phyloP scores from a whole-genome alignment of 192 early-diverging fungal species.

The Linnemannia zychae region DNA sequence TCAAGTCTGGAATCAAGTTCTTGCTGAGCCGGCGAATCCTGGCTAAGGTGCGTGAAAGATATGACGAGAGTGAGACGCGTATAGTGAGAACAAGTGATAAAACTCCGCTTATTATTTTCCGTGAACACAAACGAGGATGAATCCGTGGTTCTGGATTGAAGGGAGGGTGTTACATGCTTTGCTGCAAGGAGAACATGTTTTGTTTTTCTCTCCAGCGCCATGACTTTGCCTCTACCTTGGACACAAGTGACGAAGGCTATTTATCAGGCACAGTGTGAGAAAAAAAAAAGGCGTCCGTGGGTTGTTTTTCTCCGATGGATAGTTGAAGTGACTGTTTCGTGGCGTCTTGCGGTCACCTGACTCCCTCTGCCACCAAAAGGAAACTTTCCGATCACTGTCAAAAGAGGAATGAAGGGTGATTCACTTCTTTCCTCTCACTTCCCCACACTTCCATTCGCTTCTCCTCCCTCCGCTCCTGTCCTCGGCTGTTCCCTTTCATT shows the following conservation, averaged over 20 bases:
- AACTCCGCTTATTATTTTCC: no score
- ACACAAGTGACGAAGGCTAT: not conserved
- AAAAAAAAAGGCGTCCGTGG: not conserved
- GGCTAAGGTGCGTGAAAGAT: no score
- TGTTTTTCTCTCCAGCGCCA: no score
- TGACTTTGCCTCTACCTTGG: no score
- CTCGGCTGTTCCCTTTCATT: not conserved
- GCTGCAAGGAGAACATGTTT: no score
- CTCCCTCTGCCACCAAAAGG: constrained; percentile 7
- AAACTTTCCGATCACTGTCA: constrained; percentile 18
- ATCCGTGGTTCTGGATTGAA: no score
- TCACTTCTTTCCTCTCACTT: constrained; percentile 16
- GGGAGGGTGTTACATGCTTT: no score
- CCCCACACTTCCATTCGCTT: constrained; percentile 8
- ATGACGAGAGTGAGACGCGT: no score
- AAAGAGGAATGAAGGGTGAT: not conserved
- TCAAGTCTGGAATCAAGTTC: no score
- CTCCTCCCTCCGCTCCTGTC: not conserved
- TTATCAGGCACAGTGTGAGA: not conserved
- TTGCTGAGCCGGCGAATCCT: no score
- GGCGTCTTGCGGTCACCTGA: not conserved
- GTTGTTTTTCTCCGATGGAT: not conserved
- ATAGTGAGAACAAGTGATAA: no score
- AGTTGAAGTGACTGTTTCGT: not conserved
- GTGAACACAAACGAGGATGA: no score